These are phyloP conservation scores for Fusarium sp. DNA, from an alignment of 2,329 filamentous ascomycete species.

Conservation along the genomic window DNA sequence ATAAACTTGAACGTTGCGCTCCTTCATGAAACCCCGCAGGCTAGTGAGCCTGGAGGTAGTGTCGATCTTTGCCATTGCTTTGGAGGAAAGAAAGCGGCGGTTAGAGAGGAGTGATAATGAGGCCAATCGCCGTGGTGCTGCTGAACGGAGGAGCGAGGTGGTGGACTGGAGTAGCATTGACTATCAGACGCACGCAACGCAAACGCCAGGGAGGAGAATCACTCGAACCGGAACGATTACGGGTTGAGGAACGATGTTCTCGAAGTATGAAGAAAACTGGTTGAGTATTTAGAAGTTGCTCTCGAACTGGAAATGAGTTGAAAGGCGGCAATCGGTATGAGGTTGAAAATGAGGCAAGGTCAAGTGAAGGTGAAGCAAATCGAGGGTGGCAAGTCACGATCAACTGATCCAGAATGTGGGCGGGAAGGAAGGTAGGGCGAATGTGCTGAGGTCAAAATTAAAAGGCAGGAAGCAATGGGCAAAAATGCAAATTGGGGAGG, in stretches of 20 bases:
- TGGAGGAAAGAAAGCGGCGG: slow-evolving; percentile 34
- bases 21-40: slow-evolving; percentile 87
- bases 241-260: neutral
- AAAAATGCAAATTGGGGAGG: neutral
- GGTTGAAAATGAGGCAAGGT: neutral
- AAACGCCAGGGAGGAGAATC: slow-evolving; percentile 19
- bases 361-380: neutral
- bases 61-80: slow-evolving; percentile 66
- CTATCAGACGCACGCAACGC: slow-evolving; percentile 33
- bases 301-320: neutral
- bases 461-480: neutral
- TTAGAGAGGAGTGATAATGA: slow-evolving; percentile 14
- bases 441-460: neutral
- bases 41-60: slow-evolving; percentile 80
- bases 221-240: slow-evolving; percentile 5
- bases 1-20: slow-evolving; percentile 90
- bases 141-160: slow-evolving; percentile 36
- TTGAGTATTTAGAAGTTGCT: neutral
- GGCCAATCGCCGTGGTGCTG: slow-evolving; percentile 30
- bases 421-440: neutral
- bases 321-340: neutral
- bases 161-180: slow-evolving; percentile 42
- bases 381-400: neutral
- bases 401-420: neutral
- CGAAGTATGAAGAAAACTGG: neutral